These are phyloP conservation scores for Backusella morwellensis DNA, from an alignment of 192 early-diverging fungal species.

Conservation along the genomic window DNA sequence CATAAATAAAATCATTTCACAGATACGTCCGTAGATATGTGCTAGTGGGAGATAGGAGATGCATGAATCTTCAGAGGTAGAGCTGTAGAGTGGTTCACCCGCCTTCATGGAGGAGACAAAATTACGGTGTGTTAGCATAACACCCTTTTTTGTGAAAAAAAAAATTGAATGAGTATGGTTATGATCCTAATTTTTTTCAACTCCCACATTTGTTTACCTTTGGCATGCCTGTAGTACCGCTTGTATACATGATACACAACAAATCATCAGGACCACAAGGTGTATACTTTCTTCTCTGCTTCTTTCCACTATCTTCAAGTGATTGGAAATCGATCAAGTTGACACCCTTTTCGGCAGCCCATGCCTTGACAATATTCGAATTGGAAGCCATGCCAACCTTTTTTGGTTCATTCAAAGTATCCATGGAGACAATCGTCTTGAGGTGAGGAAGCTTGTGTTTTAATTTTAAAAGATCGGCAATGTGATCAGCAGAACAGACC, in stretches of 20 bases:
- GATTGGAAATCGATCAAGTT: slow-evolving; percentile 39
- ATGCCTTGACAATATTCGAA: slow-evolving; percentile 25
- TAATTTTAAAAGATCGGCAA: slow-evolving; percentile 47
- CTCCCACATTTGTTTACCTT: neutral
- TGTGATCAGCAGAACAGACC: slow-evolving; percentile 46
- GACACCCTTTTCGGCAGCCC: slow-evolving; percentile 44
- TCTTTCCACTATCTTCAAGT: slow-evolving; percentile 54
- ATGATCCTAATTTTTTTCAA: neutral
- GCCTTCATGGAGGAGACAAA: slow-evolving; percentile 47
- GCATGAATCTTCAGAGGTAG: slow-evolving; percentile 12
- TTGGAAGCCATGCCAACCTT: neutral
- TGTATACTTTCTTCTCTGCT: slow-evolving; percentile 48
- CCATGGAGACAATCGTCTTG: slow-evolving; percentile 71
- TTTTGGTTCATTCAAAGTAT: slow-evolving; percentile 30
- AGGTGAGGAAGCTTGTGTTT: slow-evolving; percentile 56
- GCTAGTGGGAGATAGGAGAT: slow-evolving; percentile 84
- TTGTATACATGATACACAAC: slow-evolving; percentile 75
- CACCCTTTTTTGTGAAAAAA: slow-evolving; percentile 36
- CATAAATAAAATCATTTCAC: slow-evolving; percentile 45
- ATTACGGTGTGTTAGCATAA: slow-evolving; percentile 75
- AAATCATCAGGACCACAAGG: slow-evolving; percentile 67
- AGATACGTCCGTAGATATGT: slow-evolving; percentile 81
- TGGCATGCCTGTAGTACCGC: slow-evolving; percentile 79
- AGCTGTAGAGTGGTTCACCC: neutral
- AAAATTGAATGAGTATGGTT: neutral